Percentiles rank a stretch among this genome's conserved stretches.
phyloP scores from a whole-genome alignment of 164 flowering plant genomes.

The Nymphaea thermarum region DNA sequence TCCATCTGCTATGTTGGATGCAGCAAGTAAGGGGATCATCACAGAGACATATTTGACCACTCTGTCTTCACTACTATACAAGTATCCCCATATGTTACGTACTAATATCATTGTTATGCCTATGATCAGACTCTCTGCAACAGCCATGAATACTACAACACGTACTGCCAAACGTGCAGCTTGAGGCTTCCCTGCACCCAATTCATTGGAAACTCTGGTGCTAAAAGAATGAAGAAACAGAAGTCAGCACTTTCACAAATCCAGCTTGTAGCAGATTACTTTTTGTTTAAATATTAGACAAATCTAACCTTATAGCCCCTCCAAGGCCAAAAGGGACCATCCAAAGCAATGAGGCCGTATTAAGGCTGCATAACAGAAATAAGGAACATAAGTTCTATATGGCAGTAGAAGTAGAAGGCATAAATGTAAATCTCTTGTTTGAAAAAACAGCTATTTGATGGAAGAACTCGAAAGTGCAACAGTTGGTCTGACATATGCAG shows the following conservation, averaged over 20 bases:
- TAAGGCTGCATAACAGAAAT: constrained; percentile 31
- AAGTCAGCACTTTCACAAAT: not conserved
- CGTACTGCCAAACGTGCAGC: constrained; percentile 47
- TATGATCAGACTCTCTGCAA: constrained; percentile 29
- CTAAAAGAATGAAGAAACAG: constrained; percentile 16
- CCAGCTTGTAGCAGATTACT: not conserved
- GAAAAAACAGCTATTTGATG: too few relatives aligned
- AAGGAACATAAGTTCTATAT: not conserved
- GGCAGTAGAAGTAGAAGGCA: too few relatives aligned
- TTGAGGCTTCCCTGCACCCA: constrained; percentile 62
- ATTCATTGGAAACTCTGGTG: constrained; percentile 74
- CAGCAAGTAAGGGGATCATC: constrained; percentile 64
- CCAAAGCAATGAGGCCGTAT: constrained; percentile 38
- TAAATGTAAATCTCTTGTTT: too few relatives aligned
- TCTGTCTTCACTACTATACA: constrained; percentile 54
- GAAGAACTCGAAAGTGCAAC: too few relatives aligned
- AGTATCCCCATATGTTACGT: constrained; percentile 51
- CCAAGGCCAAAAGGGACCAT: constrained; percentile 73
- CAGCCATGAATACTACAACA: constrained; percentile 33
- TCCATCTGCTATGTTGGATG: constrained; percentile 56
- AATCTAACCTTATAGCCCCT: constrained; percentile 55
- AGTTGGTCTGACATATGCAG: not conserved
- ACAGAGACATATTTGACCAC: constrained; percentile 47
- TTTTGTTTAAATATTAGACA: not conserved
- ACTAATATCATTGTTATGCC: constrained; percentile 33